A percentile compares a stretch with the other conserved stretches of the same genome.
These are phyloP conservation scores for Phaeosphaeriaceae sp. DNA, from an alignment of 2,329 filamentous ascomycete species.

Conservation along the genomic window DNA sequence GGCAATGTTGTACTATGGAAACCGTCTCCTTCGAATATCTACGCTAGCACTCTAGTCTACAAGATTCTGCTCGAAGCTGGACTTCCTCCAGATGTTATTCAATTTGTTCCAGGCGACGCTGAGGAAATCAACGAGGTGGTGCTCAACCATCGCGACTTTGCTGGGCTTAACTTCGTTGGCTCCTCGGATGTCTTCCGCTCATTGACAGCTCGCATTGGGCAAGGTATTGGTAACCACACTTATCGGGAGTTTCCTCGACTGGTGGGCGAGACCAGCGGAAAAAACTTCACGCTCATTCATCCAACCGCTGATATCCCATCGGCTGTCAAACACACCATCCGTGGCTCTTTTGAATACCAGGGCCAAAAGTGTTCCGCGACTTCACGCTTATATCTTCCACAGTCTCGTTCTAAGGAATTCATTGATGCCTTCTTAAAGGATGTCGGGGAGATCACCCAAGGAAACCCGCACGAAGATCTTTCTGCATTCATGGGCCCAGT, in stretches of 20 bases:
- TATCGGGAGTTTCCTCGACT: slow-evolving; percentile 86
- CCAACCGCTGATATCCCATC: slow-evolving; percentile 76
- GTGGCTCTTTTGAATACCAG: slow-evolving; percentile 86
- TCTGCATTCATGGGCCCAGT: slow-evolving; percentile 84
- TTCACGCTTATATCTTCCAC: slow-evolving; percentile 77
- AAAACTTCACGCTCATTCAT: slow-evolving; percentile 89
- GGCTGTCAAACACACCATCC: slow-evolving; percentile 78
- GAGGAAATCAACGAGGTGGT: slow-evolving; percentile 79
- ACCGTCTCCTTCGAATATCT: slow-evolving; percentile 82
- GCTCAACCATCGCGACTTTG: slow-evolving; percentile 77
- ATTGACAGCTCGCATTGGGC: slow-evolving; percentile 82
- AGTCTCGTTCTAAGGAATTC: slow-evolving; percentile 74
- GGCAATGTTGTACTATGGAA: slow-evolving; percentile 97
- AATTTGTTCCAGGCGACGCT: slow-evolving; percentile 88
- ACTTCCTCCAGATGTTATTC: slow-evolving; percentile 83
- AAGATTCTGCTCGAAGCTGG: slow-evolving; percentile 91
- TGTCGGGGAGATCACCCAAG: slow-evolving; percentile 71
- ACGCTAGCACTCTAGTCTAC: slow-evolving; percentile 85
- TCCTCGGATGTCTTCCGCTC: slow-evolving; percentile 88
- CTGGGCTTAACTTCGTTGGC: slow-evolving; percentile 91
- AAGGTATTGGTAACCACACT: slow-evolving; percentile 76
- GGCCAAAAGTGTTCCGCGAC: slow-evolving; percentile 90
- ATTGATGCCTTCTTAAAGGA: slow-evolving; percentile 68
- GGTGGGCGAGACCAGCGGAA: slow-evolving; percentile 87
- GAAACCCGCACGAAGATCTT: slow-evolving; percentile 67